These are phyloP conservation scores for Mucor piriformis DNA, from an alignment of 371 early-diverging fungal genomes.

Conservation along the genomic window DNA sequence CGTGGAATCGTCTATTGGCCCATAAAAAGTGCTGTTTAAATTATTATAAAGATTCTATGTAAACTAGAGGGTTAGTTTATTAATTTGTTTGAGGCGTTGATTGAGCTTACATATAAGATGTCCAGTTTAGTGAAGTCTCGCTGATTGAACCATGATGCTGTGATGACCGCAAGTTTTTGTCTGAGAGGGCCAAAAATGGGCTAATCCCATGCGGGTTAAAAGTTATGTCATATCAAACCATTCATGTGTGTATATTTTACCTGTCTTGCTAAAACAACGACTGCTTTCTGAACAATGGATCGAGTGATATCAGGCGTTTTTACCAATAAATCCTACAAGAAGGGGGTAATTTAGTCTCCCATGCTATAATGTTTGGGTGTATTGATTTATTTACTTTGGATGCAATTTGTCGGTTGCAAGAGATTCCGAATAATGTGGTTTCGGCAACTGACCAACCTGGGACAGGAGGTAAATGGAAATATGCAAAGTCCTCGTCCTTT, in stretches of 20 bases:
- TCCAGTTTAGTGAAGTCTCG: constrained; percentile 78
- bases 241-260: constrained; percentile 39
- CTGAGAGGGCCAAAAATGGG: constrained; percentile 77
- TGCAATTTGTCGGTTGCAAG: constrained; percentile 84
- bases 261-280: constrained; percentile 75
- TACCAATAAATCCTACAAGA: constrained; percentile 60
- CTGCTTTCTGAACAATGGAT: constrained; percentile 82
- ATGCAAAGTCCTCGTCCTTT: constrained; percentile 82
- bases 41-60: constrained; percentile 68
- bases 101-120: constrained; percentile 63
- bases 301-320: constrained; percentile 80
- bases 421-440: constrained; percentile 79
- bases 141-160: constrained; percentile 81
- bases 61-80: not conserved
- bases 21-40: constrained; percentile 55
- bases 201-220: constrained; percentile 28
- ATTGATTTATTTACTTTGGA: constrained; percentile 57
- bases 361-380: no score
- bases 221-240: not conserved
- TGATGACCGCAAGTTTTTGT: constrained; percentile 76
- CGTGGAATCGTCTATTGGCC: constrained; percentile 69
- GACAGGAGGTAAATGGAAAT: constrained; percentile 85
- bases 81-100: not conserved
- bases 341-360: not conserved
- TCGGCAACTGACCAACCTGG: constrained; percentile 64